These are phyloP conservation scores for Phytophthora constricta DNA, from an alignment of 352 stramenopile genomes.

Conservation along the genomic window DNA sequence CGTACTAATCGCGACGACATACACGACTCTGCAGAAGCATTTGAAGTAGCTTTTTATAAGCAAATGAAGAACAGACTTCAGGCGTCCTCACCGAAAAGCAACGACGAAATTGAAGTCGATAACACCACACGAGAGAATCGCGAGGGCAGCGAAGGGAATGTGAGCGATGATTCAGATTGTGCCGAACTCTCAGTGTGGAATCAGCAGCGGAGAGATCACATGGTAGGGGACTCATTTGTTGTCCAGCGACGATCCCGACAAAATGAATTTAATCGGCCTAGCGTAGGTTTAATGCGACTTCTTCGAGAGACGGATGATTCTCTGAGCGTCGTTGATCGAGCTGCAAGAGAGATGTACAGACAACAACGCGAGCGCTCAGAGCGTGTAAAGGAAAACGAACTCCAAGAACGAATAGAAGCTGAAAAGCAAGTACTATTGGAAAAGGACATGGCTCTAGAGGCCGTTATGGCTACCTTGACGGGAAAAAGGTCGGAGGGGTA, in stretches of 20 bases:
- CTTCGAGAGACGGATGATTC: conserved; percentile 71
- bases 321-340: conserved; percentile 71
- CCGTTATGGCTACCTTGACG: conserved; percentile 41
- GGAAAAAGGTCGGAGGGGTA: not conserved
- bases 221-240: not conserved
- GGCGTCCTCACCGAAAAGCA: not conserved
- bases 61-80: conserved; percentile 27
- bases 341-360: conserved; percentile 54
- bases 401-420: conserved; percentile 27
- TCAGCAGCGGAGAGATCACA: not conserved
- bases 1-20: conserved; percentile 9
- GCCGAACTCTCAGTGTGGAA: conserved; percentile 4
- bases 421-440: conserved; percentile 27
- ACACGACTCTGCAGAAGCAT: conserved; percentile 5
- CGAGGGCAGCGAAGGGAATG: not conserved
- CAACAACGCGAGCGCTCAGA: conserved; percentile 44
- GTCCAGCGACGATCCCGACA: not conserved
- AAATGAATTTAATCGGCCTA: not conserved
- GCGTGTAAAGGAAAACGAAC: conserved; percentile 20
- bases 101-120: not conserved
- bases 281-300: conserved; percentile 47
- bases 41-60: conserved; percentile 25
- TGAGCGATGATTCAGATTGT: conserved; percentile 5
- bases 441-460: conserved; percentile 35
- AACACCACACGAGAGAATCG: not conserved